Evolutionary conservation across 176 grass and related monocot genomes (phyloP), one percentile per base, ranked within the genome.

Genomic region (Carex littledalei): DNA sequence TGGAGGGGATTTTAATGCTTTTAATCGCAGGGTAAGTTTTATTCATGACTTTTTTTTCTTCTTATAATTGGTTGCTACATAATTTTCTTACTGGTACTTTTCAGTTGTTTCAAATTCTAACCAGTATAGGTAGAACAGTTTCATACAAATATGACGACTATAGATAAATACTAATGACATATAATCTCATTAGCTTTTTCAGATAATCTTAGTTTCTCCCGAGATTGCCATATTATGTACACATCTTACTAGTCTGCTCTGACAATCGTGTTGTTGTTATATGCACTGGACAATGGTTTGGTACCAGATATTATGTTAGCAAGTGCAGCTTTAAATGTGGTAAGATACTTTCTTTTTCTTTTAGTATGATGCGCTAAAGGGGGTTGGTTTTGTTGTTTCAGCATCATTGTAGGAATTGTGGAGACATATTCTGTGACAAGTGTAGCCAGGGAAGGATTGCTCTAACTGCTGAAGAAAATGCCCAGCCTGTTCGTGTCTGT

Each of bases 361-460:
- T 15, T 78, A 31, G 21, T 78, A 29, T 81, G 4, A 79, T 87
- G 43, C 70, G 31, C 75, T 80, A 67, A 82, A 64, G 34, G 58
- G 79, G 34, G 58, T n/a, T 49, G 45, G 16, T 63, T 63, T 83
- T 45, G 26, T 85, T 29, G 53, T 88, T 72, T 37, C 89, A 99
- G 96, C 96, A 99, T 87, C 96, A 99, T 84, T 99, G 96, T 87
- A 88, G 96, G 87, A 99, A 99, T 57, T 99, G 96, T 90, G 96
- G 96, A 64, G 96, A 99, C 70, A 92, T 99, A 81, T 99, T 95
- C 63, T 95, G 96, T 88, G 96, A 99, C 86, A 99, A 99, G 88
- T 99, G 96, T 76, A 95, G 86, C 47, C 91, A 95, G 72, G 96
- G 93, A 86, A 94, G 96, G 91, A 95, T 89, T 84, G 84, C 91